Base-by-base conservation (phyloP, 2,329 filamentous ascomycete species). In the Clarireedia monteithiana region DNA sequence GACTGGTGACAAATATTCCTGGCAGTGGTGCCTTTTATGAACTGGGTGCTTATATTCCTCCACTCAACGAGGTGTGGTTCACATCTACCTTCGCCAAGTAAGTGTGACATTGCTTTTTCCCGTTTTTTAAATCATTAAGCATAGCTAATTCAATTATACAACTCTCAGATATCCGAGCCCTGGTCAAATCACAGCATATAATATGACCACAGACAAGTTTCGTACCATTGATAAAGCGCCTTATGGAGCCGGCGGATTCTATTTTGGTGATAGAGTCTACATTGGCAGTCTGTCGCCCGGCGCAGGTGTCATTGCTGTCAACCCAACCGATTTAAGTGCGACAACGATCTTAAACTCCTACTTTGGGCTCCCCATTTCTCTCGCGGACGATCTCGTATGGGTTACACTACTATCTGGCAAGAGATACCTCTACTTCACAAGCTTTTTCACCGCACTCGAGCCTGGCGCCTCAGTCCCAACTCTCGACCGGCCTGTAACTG, bases 11-110 rank as follows among this genome's bases (percentile, higher is more conserved):
- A 5, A 24, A 52, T 4, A 9, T 14, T 5, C 7, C 39, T 5
- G 14, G 23, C 26, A 34, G 12, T 0, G 40, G 40, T n/a, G 39
- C 50, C 15, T 27, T 27, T 27, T 42, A 42, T 23, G 50, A 52
- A 45, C 26, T 26, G 7, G 50, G 38, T 23, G 34, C 44, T 9
- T 52, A 39, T 36, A 39, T 52, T 14, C 38, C 24, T 0, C 36
- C 20, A 12, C 40, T 23, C 12, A 52, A 52, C 20, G 50, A 52
- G 34, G 39, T 45, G 7, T 52, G 50, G 50, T 52, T 52, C 15
- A 45, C 50, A 44, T 27, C 26, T 1, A 27, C 26, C 26, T 27
- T 27, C 7, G 26, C 26, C 26, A 27, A 27, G 26, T 27, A 27
- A 27, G 26, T 27, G 7, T 27, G 4, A 6, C 5, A 27, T 27